Evolutionary conservation across 2,329 filamentous ascomycete species (phyloP).

Genomic region (Penicillium sp.): DNA sequence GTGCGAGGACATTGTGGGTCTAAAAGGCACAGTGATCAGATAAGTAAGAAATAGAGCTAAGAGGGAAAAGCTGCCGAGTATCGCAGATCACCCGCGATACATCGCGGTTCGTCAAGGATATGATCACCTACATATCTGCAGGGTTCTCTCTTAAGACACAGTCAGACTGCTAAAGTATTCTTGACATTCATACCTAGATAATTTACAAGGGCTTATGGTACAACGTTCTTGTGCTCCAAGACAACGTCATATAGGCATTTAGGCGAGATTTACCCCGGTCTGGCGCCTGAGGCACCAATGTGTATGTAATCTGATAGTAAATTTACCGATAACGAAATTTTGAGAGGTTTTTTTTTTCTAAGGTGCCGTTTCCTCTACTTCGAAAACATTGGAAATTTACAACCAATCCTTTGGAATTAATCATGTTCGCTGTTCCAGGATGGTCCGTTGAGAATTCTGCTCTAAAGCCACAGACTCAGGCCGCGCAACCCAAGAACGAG

Average conservation of each 20-base stretch:
- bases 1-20: constrained; percentile 3
- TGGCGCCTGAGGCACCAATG: neutral
- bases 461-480: constrained; percentile 60
- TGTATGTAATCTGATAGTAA: constrained; percentile 4
- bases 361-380: neutral
- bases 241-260: neutral
- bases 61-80: constrained; percentile 6
- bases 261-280: neutral
- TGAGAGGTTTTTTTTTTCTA: neutral
- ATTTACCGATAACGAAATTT: constrained; percentile 12
- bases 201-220: neutral
- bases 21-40: neutral
- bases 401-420: constrained; percentile 1
- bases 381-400: neutral
- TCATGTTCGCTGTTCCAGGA: constrained; percentile 82
- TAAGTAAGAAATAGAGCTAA: neutral
- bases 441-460: constrained; percentile 70
- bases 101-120: neutral
- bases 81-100: constrained; percentile 6
- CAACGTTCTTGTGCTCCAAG: neutral
- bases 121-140: neutral
- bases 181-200: neutral
- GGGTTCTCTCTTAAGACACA: neutral
- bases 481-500: constrained; percentile 56
- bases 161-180: neutral